Percentiles rank a stretch among this genome's conserved stretches.
Evolutionary conservation across 306 rosid species (phyloP).

Genomic region (Cicer judaicum): DNA sequence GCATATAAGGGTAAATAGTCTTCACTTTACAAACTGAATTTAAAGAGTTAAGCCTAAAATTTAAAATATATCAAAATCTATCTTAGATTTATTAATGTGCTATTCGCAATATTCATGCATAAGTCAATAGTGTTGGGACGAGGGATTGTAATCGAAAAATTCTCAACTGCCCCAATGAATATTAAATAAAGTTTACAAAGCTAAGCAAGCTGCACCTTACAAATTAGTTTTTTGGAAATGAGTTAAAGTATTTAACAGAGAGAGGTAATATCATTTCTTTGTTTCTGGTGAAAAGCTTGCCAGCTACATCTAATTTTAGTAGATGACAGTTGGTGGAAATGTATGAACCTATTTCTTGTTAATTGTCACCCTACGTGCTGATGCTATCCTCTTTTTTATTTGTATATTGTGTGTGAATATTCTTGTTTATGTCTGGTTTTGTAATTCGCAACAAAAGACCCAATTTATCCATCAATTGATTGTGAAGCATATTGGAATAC

Average conservation of each 20-base stretch:
- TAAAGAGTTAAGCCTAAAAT: neutral
- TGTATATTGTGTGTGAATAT: slow-evolving; percentile 23
- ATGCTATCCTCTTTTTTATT: slow-evolving; percentile 3
- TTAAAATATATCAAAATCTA: neutral
- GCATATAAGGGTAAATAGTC: neutral
- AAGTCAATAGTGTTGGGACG: neutral
- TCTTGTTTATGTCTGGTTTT: slow-evolving; percentile 40
- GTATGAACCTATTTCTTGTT: slow-evolving; percentile 42
- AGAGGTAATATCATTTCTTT: neutral
- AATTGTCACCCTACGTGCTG: slow-evolving; percentile 44
- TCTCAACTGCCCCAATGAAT: neutral
- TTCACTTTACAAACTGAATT: neutral
- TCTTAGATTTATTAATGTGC: neutral
- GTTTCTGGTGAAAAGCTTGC: slow-evolving; percentile 18
- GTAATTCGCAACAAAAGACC: slow-evolving; percentile 40
- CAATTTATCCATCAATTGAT: slow-evolving; percentile 17
- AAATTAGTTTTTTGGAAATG: too few species aligned
- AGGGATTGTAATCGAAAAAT: neutral
- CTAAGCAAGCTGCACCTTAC: neutral
- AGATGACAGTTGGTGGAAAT: slow-evolving; percentile 39
- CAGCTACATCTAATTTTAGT: slow-evolving; percentile 13
- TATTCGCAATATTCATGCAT: too few species aligned
- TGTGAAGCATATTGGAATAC: slow-evolving; percentile 26
- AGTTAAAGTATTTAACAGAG: neutral
- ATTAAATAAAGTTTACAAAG: neutral